A percentile compares a stretch with the other conserved stretches of the same genome.
phyloP scores from a whole-genome alignment of 2,329 filamentous ascomycete species.

The Calonectria crousiana region DNA sequence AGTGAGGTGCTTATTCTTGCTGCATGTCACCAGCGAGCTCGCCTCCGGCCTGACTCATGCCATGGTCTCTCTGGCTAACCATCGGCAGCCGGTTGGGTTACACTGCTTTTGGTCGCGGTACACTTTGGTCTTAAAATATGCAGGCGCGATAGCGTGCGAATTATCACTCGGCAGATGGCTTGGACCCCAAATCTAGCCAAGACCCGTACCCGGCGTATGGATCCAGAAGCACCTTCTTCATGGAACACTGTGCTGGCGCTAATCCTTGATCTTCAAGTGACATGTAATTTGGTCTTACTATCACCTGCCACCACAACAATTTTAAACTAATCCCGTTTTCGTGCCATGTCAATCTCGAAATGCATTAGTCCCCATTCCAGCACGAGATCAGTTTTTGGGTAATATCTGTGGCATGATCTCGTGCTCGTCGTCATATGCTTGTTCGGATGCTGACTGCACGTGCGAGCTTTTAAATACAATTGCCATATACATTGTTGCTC shows the following conservation, averaged over 20 bases:
- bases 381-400: background rate
- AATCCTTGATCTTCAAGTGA: background rate
- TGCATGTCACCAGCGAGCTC: background rate
- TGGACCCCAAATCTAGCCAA: background rate
- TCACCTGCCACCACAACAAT: background rate
- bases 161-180: background rate
- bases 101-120: constrained; percentile 4
- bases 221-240: background rate
- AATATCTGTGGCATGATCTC: background rate
- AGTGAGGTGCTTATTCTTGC: background rate
- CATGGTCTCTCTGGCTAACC: background rate
- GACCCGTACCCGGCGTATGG: background rate
- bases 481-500: background rate
- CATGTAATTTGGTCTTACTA: background rate
- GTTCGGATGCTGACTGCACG: background rate
- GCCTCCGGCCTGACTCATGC: background rate
- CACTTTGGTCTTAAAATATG: constrained; percentile 7
- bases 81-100: background rate
- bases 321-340: background rate
- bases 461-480: background rate
- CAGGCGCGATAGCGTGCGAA: background rate
- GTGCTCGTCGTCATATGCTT: background rate
- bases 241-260: background rate
- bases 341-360: background rate
- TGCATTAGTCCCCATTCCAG: background rate